Conservation (phyloP, 306 rosid species). For the Sesbania bispinosa region DNA sequence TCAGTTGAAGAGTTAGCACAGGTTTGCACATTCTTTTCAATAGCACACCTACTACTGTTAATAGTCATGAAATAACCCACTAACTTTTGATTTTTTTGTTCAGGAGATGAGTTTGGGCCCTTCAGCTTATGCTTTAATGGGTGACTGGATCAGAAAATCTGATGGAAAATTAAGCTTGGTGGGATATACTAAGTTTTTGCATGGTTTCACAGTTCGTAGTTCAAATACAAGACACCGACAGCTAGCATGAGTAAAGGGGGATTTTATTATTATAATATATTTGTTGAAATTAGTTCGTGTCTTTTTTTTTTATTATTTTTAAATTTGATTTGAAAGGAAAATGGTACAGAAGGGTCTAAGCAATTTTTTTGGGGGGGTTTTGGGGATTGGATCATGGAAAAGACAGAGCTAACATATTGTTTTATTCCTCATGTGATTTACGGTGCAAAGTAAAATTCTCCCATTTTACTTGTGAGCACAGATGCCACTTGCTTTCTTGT, state of each 20-base stretch:
- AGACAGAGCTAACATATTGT: conserved; percentile 42
- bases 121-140: conserved; percentile 60
- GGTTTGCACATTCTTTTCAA: conserved; percentile 43
- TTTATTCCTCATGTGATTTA: conserved; percentile 46
- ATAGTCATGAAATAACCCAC: not conserved
- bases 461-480: conserved; percentile 40
- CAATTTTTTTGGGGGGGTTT: conserved; percentile 34
- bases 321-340: conserved; percentile 28
- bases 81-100: conserved; percentile 27
- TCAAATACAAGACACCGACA: conserved; percentile 64
- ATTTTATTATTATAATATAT: not conserved
- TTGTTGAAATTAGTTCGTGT: conserved; percentile 43
- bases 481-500: conserved; percentile 30
- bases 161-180: conserved; percentile 84
- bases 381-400: conserved; percentile 24
- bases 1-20: conserved; percentile 85
- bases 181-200: conserved; percentile 87
- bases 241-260: conserved; percentile 25
- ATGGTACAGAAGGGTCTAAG: conserved; percentile 21
- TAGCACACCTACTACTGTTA: too few relatives aligned
- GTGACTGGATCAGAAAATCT: conserved; percentile 80
- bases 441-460: conserved; percentile 41
- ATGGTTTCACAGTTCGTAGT: conserved; percentile 76
- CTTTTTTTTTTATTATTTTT: not conserved
- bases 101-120: conserved; percentile 93